These are phyloP conservation scores for Tolypocladium tundrense DNA, from an alignment of 2,329 filamentous ascomycete species.

Conservation along the genomic window DNA sequence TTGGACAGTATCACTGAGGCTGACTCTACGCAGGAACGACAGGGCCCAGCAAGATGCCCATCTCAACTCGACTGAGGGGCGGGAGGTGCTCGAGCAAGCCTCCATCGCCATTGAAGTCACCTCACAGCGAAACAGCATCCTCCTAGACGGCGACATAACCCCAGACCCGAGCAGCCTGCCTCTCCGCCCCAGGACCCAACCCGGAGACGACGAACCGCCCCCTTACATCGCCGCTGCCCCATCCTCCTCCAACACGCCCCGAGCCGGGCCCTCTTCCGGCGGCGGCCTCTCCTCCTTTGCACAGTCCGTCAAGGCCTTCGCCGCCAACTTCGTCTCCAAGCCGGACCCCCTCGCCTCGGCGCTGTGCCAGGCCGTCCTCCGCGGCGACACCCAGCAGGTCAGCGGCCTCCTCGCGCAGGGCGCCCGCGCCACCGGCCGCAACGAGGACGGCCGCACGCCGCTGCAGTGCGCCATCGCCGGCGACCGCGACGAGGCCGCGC, in stretches of 20 bases:
- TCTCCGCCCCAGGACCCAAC: background rate
- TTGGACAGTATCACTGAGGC: background rate
- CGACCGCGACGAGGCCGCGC: conserved; percentile 19
- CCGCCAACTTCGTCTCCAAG: conserved; percentile 18
- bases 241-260: conserved; percentile 5
- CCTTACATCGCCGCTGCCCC: conserved; percentile 9
- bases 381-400: conserved; percentile 22
- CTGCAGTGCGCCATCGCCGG: conserved; percentile 22
- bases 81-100: conserved; percentile 10
- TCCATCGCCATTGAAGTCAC: conserved; percentile 8
- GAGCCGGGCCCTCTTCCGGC: conserved; percentile 8
- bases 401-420: conserved; percentile 22
- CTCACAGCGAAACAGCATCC: conserved; percentile 8
- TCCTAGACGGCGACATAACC: conserved; percentile 2
- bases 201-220: conserved; percentile 9
- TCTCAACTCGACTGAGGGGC: conserved; percentile 9
- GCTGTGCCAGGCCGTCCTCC: conserved; percentile 22
- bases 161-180: conserved; percentile 8
- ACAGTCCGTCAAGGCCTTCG: conserved; percentile 24
- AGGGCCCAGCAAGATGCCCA: conserved; percentile 14
- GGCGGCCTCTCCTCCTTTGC: conserved; percentile 16
- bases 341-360: conserved; percentile 26
- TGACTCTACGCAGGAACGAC: conserved; percentile 7
- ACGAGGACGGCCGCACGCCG: conserved; percentile 23
- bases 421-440: conserved; percentile 24